Evolutionary conservation across 768 basidiomycete species (phyloP), one percentile per base, ranked within the genome.

Genomic region (Amanita pseudoporphyria): DNA sequence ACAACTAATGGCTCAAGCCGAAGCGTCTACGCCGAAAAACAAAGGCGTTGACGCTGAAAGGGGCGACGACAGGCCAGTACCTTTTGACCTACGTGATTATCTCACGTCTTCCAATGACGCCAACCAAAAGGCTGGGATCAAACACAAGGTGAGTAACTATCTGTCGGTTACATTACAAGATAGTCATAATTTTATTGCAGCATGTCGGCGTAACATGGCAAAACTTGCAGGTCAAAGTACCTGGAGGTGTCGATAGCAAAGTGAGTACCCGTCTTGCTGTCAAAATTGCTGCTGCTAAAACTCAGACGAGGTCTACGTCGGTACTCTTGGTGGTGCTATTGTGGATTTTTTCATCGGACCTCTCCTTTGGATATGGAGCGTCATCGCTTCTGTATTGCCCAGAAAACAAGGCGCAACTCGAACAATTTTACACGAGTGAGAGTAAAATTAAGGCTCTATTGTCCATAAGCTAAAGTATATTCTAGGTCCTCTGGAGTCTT

Each of bases 191-290:
- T 35, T 7, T 16, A 39, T 31, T 32, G 26, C 16, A 76, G 72
- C 80, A 83, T 52, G 82, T 87, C 7, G 84, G 84, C 28, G 79
- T 88, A 19, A 77, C 78, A 21, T 88, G 86, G 86, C 74, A 84
- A 45, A 71, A 81, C 55, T 66, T 88, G 1, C 68, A 78, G 51
- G 85, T 87, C 28, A 67, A 77, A 5, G 82, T 79, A 28, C 51
- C 71, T 3, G 84, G 82, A 16, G 76, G 74, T 10, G 57, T 65
- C 9, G 70, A 76, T 60, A 70, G 67, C 60, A 86, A 84, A 69
- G 84, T 76, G 41, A 37, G 67, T 52, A 9, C 5, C n/a, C 14
- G 16, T 32, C 16, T 28, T 10, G 5, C 10, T 19, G 7, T 6
- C 5, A 3, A 14, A 28, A 13, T 16, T 1, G 6, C 21, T 12